Conservation (phyloP, 1,284 basidiomycete genomes). For the Boletus semigastroideus region DNA sequence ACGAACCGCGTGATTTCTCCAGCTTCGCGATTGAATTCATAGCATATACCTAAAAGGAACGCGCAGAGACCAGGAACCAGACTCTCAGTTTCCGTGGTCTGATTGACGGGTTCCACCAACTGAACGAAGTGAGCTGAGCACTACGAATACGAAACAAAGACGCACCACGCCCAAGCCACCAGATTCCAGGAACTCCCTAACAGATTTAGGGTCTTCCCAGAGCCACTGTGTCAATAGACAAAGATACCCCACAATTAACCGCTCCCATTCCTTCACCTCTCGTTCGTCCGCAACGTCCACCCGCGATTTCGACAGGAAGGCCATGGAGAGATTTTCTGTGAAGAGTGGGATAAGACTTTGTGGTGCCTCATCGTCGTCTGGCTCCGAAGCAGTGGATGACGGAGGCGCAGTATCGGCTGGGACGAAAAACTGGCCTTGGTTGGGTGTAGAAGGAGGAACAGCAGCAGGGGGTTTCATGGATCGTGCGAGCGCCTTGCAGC, state of each 20-base stretch:
- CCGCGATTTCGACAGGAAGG: constrained; percentile 66
- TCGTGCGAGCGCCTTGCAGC: constrained; percentile 79
- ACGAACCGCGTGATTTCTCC: constrained; percentile 84
- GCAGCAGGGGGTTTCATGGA: constrained; percentile 55
- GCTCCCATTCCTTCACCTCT: constrained; percentile 83
- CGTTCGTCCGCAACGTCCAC: constrained; percentile 61
- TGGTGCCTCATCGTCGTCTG: constrained; percentile 58
- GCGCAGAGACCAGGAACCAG: constrained; percentile 90
- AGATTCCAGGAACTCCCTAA: constrained; percentile 87
- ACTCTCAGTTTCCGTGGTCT: constrained; percentile 82
- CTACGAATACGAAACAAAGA: constrained; percentile 18
- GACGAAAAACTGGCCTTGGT: constrained; percentile 61
- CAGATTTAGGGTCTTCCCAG: constrained; percentile 92
- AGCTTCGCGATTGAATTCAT: constrained; percentile 92
- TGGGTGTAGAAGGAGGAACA: constrained; percentile 29
- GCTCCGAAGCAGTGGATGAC: constrained; percentile 29
- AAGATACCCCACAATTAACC: constrained; percentile 86
- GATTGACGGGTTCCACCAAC: constrained; percentile 94
- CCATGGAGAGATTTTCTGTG: constrained; percentile 69
- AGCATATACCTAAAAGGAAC: constrained; percentile 90
- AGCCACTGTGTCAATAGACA: constrained; percentile 87
- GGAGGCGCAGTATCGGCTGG: constrained; percentile 62
- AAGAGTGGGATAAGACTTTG: constrained; percentile 71
- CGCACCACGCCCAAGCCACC: constrained; percentile 88
- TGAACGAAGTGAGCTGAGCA: constrained; percentile 31